Evolutionary conservation across 192 early-diverging fungal species (phyloP), one percentile per base, ranked within the genome.

Genomic region (Coemansia sp.): DNA sequence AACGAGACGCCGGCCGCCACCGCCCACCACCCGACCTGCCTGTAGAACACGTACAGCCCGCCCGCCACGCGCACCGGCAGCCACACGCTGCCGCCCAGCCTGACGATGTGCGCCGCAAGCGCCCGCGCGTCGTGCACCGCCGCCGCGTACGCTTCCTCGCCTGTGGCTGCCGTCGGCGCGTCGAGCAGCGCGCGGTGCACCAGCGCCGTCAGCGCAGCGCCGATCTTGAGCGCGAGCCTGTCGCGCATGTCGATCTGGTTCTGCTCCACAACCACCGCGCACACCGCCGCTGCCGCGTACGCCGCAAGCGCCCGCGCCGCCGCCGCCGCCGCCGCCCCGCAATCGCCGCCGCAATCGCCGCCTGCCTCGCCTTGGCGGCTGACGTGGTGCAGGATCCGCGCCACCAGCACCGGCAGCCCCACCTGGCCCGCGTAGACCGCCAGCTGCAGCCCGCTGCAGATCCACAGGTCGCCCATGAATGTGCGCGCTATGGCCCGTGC

Each of bases 201-300:
- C 9, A 70, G 66, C 30, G 69, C 36, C 0, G 63, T 53, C 36
- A 81, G 64, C 2, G 73, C 34, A 3, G 45, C 44, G 30, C 56
- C 52, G 26, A 81, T 76, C 23, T 71, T 68, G 2, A 76, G 63
- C 55, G 53, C 58, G 15, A 44, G 48, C 5, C 33, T 57, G 67
- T 81, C 78, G 4, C 67, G 63, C 45, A 67, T 6, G 21, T 81
- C 78, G 6, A 81, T 76, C n/a, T 75, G 70, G 49, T 81, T 72
- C 46, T 81, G 78, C 78, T 81, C 73, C 14, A 66, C 38, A 9
- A 72, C 18, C 0, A 62, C 65, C 0, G 57, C 69, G 0, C 36
- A 9, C 0, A 72, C 6, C 24, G 69, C 55, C 12, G 71, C 8
- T 0, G 2, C 21, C 0, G 48, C 12, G 43, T 75, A 81, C 1